Base-by-base conservation (phyloP, 495 filamentous ascomycete species). In the Rostrohypoxylon terebratum region DNA sequence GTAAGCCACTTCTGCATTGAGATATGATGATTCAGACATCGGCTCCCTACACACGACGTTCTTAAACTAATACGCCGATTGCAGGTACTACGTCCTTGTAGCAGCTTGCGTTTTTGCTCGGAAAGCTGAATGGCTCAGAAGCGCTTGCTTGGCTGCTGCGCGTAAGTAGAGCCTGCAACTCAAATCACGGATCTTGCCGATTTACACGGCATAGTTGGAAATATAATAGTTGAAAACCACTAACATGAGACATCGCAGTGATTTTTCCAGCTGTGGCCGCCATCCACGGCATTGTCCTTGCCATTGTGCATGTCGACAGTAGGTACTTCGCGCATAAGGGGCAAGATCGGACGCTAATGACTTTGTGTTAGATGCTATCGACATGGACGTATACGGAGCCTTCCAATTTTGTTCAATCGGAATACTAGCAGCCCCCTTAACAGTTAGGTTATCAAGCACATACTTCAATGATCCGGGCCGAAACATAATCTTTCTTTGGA, bases 371-470 rank as follows among this genome's bases (percentile, higher is more conserved):
- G 87, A 78, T 31, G 87, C 86, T 40, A 81, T 90, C 18, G 88
- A 90, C 70, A 87, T 90, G 87, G 88, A 90, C 72, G 78, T 90
- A 4, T 90, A 87, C 31, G 88, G 88, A 1, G 86, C 88, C 18
- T 88, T 90, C 53, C 88, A 90, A 68, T 74, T 89, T 5, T 90
- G 88, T 66, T 82, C 87, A 3, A 88, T 90, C 53, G 88, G 86
- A 34, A 86, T 89, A 31, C 67, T 90, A 9, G 84, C 88, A 1
- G 88, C 87, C 14, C 88, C 88, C 0, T 79, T 83, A 1, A 88
- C 86, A 0, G 88, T 88, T 33, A 78, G 82, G 25, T 72, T 88
- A 23, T 89, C 87, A 1, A 79, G 79, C 9, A 90, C 88, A 0
- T 90, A 90, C 71, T 89, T 89, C 78, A 81, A 87, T 69, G 82